Percentiles rank a stretch among this genome's conserved stretches.
Conservation (phyloP, 768 basidiomycete genomes). For the Melanogaster broomeanus region DNA sequence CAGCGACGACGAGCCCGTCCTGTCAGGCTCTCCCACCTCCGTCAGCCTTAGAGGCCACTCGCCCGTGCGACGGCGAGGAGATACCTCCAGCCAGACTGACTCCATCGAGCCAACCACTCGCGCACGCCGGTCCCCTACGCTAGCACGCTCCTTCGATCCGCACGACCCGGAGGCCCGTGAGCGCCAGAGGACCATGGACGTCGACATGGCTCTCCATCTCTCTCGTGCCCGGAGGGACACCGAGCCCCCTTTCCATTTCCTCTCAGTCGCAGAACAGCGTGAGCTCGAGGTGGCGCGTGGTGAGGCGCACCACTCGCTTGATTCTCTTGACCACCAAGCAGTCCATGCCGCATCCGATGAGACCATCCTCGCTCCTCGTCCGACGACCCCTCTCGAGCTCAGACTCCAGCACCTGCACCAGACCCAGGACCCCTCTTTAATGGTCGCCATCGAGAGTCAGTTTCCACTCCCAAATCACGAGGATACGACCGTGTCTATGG, state of each 20-base stretch:
- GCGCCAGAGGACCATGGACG: slow-evolving; percentile 91
- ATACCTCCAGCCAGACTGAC: slow-evolving; percentile 41
- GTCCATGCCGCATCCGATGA: slow-evolving; percentile 10
- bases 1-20: slow-evolving; percentile 33
- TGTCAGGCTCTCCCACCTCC: slow-evolving; percentile 47
- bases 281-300: slow-evolving; percentile 45
- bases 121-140: slow-evolving; percentile 61
- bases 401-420: slow-evolving; percentile 40
- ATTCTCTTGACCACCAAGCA: slow-evolving; percentile 8
- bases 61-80: slow-evolving; percentile 38
- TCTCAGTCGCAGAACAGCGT: slow-evolving; percentile 53
- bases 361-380: not conserved
- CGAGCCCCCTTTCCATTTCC: slow-evolving; percentile 38
- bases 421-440: slow-evolving; percentile 50
- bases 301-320: slow-evolving; percentile 16
- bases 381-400: slow-evolving; percentile 30
- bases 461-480: slow-evolving; percentile 30
- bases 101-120: slow-evolving; percentile 41
- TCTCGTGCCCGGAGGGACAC: slow-evolving; percentile 73
- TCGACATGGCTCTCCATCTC: slow-evolving; percentile 86
- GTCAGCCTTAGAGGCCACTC: slow-evolving; percentile 39
- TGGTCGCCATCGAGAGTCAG: slow-evolving; percentile 29
- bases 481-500: slow-evolving; percentile 30
- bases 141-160: slow-evolving; percentile 62
- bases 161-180: slow-evolving; percentile 78